Evolutionary conservation across 2,329 filamentous ascomycete species (phyloP), one percentile per base, ranked within the genome.

Genomic region (Chrysoporthe deuterocubensis): DNA sequence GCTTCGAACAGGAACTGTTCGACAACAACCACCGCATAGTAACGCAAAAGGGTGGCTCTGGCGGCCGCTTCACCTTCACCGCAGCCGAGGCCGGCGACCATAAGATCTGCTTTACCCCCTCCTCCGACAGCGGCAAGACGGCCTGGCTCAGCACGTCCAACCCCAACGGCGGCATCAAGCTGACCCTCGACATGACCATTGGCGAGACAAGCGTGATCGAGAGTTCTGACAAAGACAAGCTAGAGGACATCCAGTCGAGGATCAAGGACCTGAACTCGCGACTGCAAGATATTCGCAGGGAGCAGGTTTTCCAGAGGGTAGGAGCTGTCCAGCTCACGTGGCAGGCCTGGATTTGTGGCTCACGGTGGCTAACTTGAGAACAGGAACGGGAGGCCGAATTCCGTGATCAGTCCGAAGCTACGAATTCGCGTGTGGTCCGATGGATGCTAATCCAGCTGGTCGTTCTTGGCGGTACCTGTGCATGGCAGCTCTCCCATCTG

Each of bases 341-440:
- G 13, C 54, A 40, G 8, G 14, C 37, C 7, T 44, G 9, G 61
- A 43, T 59, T 18, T 62, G 58, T 59, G 57, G 21, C 44, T 48
- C 61, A 52, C 59, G 34, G 37, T 26, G 21, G 56, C 60, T 67
- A 2, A 66, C 64, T 62, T 59, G 26, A 62, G 46, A 69, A 58
- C 67, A 97, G 92, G 96, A 98, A 86, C 93, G 96, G 73, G 96
- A 99, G 79, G 94, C 94, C 74, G 94, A 98, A 79, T 99, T 99
- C 86, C 89, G 96, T 82, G 96, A 99, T 81, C 96, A 98, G 81
- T 97, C 94, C 74, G 96, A 99, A 81, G 85, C 88, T 54, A 97
- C 95, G 72, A 99, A 99, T 81, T 84, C 89, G 66, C 91, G 95
- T 75, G 95, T 98, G 71, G 89, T 98, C 62, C 90, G 94, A 74